Percentiles rank a stretch among this genome's conserved stretches.
Conservation (phyloP, 208 protist species). For the Leptomonas pyrrhocoris region DNA sequence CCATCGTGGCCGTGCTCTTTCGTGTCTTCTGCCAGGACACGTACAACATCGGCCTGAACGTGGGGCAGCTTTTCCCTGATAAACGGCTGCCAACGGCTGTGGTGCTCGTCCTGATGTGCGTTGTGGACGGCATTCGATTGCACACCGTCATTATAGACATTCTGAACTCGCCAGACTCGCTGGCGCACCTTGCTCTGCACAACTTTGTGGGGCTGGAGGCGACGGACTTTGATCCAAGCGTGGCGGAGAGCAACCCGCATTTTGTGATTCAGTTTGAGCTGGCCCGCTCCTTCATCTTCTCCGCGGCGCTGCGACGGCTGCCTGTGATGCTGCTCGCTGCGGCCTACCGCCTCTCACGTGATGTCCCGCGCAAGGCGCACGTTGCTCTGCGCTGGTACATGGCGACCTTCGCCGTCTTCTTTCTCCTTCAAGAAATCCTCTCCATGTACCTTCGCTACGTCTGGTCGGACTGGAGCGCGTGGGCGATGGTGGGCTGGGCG, state of each 20-base stretch:
- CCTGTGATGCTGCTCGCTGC: slow-evolving; percentile 50
- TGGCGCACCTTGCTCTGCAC: slow-evolving; percentile 34
- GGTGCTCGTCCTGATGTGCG: slow-evolving; percentile 40
- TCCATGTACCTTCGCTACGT: slow-evolving; percentile 55
- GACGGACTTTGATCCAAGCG: slow-evolving; percentile 43
- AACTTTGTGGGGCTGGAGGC: slow-evolving; percentile 54
- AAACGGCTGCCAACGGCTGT: slow-evolving; percentile 34
- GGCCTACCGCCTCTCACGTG: slow-evolving; percentile 59
- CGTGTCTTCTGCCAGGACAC: slow-evolving; percentile 57
- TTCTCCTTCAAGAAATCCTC: slow-evolving; percentile 40
- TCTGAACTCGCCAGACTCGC: slow-evolving; percentile 31
- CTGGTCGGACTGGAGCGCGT: slow-evolving; percentile 30
- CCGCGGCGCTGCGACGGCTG: slow-evolving; percentile 40
- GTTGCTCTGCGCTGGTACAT: slow-evolving; percentile 86
- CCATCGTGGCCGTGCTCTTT: slow-evolving; percentile 51
- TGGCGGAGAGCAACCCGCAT: slow-evolving; percentile 65
- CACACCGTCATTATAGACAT: slow-evolving; percentile 33
- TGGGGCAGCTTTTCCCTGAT: slow-evolving; percentile 59
- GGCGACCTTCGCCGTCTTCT: slow-evolving; percentile 55
- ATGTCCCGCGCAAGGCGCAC: slow-evolving; percentile 63
- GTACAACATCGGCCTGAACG: slow-evolving; percentile 41
- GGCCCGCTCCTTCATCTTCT: slow-evolving; percentile 45
- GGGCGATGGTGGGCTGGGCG: slow-evolving; percentile 36
- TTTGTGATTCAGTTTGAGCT: slow-evolving; percentile 83
- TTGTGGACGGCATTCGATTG: slow-evolving; percentile 41